phyloP scores from a whole-genome alignment of 169 alveolate genomes.

The Theileria annulata region DNA sequence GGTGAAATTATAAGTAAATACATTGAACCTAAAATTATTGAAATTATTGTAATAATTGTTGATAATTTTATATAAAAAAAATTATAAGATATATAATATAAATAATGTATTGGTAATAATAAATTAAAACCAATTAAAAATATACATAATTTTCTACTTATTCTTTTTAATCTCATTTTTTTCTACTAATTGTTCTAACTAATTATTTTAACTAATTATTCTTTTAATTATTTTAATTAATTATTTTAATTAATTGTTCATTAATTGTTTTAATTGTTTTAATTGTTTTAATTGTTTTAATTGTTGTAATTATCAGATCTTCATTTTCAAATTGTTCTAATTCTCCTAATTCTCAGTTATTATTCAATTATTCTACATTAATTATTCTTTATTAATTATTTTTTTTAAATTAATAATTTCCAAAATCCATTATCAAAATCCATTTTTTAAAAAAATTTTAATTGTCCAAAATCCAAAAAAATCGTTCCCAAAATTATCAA shows the following conservation, averaged over 20 bases:
- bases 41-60: too few relatives aligned
- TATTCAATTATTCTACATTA: conserved; percentile 59
- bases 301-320: not conserved
- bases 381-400: not conserved
- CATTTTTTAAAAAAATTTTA: not conserved
- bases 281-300: not conserved
- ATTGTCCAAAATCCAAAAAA: too few relatives aligned
- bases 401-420: not conserved
- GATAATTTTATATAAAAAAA: too few relatives aligned
- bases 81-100: too few relatives aligned
- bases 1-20: not conserved
- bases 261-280: conserved; percentile 41
- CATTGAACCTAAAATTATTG: not conserved
- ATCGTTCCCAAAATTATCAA: too few relatives aligned
- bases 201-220: not conserved
- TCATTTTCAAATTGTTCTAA: too few relatives aligned
- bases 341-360: too few relatives aligned
- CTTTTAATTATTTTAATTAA: conserved; percentile 26
- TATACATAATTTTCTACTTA: not conserved
- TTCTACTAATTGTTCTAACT: not conserved
- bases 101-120: not conserved
- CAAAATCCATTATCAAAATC: not conserved
- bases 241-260: conserved; percentile 31
- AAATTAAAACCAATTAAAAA: conserved; percentile 6
- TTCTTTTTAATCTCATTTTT: conserved; percentile 2